These are phyloP conservation scores for Aspergillus sp. DNA, from an alignment of 2,329 filamentous ascomycete genomes.

Conservation along the genomic window DNA sequence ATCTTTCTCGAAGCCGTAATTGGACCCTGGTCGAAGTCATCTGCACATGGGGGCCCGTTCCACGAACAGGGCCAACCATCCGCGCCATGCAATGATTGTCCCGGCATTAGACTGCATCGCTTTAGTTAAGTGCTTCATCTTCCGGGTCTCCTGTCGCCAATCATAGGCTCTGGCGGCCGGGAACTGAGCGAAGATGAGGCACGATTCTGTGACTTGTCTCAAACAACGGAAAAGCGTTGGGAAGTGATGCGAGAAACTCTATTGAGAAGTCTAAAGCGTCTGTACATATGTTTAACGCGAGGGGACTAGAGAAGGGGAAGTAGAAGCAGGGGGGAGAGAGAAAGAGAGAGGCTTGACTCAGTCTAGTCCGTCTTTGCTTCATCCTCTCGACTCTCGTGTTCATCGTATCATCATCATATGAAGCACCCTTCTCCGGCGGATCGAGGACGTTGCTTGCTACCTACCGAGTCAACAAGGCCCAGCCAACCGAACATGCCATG, in stretches of 20 bases:
- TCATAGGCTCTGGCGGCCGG: constrained; percentile 1
- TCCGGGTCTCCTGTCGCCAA: constrained; percentile 9
- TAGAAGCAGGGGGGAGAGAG: neutral
- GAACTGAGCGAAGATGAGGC: neutral
- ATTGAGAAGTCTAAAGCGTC: neutral
- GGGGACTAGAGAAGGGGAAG: neutral
- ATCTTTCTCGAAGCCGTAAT: constrained; percentile 14
- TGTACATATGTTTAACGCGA: neutral
- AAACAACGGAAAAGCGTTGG: neutral
- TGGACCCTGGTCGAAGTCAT: constrained; percentile 17
- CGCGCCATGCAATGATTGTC: constrained; percentile 23
- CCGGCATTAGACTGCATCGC: constrained; percentile 17
- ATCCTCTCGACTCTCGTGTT: neutral
- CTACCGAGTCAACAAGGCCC: neutral
- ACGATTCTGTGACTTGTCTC: neutral
- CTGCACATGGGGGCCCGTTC: constrained; percentile 15
- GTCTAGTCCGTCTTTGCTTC: too few species aligned
- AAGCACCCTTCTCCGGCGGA: neutral
- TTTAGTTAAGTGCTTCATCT: constrained; percentile 13
- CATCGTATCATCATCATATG: neutral
- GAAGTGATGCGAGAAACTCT: neutral
- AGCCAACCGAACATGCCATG: neutral
- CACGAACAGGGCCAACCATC: constrained; percentile 13
- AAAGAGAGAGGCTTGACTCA: too few species aligned
- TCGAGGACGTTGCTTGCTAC: neutral